phyloP scores from a whole-genome alignment of 306 rosid species.

The Urtica urens region DNA sequence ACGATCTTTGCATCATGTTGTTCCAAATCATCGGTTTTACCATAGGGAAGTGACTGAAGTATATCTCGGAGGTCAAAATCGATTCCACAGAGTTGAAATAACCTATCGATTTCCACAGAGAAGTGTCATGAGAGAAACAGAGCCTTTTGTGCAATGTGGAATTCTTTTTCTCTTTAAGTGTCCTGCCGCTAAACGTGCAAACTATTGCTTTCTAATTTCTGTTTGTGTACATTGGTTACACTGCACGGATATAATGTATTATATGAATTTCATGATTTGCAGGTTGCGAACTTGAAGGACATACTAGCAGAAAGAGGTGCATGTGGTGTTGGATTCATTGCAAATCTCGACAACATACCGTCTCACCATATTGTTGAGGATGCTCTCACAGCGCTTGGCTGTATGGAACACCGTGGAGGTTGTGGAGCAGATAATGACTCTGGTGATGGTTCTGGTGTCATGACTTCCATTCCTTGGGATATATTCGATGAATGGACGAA shows the following conservation, averaged over 20 bases:
- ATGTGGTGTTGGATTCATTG: conserved; percentile 96
- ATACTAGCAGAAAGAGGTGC: conserved; percentile 95
- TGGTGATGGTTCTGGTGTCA: conserved; percentile 94
- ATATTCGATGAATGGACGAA: conserved; percentile 74
- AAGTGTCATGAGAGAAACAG: too few species aligned
- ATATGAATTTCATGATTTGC: conserved; percentile 26
- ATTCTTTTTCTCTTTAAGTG: not conserved
- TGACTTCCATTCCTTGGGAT: conserved; percentile 92
- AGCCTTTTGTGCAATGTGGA: not conserved
- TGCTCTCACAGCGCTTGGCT: conserved; percentile 86
- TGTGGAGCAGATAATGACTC: conserved; percentile 99
- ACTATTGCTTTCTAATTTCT: too few species aligned
- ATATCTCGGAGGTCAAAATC: too few species aligned
- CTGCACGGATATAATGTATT: too few species aligned
- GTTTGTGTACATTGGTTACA: conserved; percentile 16
- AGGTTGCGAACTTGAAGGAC: conserved; percentile 82
- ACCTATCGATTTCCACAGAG: too few species aligned
- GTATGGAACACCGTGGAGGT: conserved; percentile 99
- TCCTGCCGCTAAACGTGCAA: not conserved
- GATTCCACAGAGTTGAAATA: too few species aligned
- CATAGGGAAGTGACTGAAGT: too few species aligned
- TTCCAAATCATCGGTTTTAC: too few species aligned
- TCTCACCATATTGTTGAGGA: conserved; percentile 68
- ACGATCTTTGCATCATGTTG: too few species aligned
- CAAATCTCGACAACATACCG: conserved; percentile 76